phyloP scores from a whole-genome alignment of 2,329 filamentous ascomycete genomes.

The Pseudogymnoascus sp. region DNA sequence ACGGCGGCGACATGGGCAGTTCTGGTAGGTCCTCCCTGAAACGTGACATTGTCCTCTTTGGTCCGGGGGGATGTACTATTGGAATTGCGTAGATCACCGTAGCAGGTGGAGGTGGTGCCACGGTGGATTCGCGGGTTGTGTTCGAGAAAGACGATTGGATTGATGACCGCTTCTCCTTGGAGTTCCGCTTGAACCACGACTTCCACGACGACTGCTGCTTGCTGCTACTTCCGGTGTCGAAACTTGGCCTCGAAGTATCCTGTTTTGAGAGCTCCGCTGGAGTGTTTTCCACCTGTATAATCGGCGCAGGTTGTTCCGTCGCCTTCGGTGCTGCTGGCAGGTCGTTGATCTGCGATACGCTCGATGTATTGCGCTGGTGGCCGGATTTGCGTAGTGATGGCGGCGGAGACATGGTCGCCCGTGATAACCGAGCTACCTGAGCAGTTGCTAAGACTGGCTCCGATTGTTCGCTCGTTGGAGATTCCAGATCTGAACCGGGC shows the following conservation, averaged over 20 bases:
- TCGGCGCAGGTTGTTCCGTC: not conserved
- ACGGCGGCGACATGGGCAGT: constrained; percentile 74
- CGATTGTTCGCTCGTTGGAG: constrained; percentile 23
- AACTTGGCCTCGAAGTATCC: constrained; percentile 44
- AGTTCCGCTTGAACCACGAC: constrained; percentile 58
- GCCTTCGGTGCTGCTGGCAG: constrained; percentile 21
- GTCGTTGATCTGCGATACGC: constrained; percentile 44
- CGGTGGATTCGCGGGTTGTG: constrained; percentile 81
- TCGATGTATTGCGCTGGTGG: constrained; percentile 40
- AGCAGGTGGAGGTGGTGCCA: not conserved
- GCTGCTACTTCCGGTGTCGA: constrained; percentile 40
- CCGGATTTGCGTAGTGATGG: constrained; percentile 33
- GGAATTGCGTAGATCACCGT: constrained; percentile 1
- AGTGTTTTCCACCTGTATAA: constrained; percentile 14
- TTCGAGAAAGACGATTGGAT: constrained; percentile 79
- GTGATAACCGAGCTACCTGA: constrained; percentile 38
- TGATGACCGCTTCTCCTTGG: constrained; percentile 46
- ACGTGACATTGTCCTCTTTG: constrained; percentile 73
- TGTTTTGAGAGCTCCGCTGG: constrained; percentile 38
- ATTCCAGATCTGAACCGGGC: constrained; percentile 22
- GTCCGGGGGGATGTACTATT: constrained; percentile 37
- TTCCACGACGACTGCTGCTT: constrained; percentile 49
- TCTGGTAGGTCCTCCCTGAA: constrained; percentile 91
- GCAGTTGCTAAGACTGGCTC: constrained; percentile 39
- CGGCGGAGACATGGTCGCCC: constrained; percentile 38